Percentiles rank a stretch among this genome's conserved stretches.
Evolutionary conservation across 106 monocot species (phyloP).

Genomic region (Acorus gramineus): DNA sequence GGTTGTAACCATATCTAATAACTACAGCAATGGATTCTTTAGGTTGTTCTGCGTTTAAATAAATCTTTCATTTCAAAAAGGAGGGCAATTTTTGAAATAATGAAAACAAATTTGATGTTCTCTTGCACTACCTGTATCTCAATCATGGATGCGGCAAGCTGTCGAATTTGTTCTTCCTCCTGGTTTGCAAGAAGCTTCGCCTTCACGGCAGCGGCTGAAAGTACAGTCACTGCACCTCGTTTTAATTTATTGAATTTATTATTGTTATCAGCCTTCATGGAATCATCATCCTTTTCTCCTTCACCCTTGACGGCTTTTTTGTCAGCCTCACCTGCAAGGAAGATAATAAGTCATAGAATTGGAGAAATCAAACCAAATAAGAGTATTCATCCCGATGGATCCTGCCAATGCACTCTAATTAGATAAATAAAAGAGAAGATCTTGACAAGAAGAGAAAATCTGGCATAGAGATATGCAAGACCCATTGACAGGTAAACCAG

Average conservation of each 20-base stretch:
- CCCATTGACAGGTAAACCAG: too few species aligned
- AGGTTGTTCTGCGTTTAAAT: too few species aligned
- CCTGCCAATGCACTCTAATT: too few species aligned
- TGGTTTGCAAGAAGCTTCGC: slow-evolving; percentile 76
- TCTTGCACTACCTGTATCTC: slow-evolving; percentile 64
- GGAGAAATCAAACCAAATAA: not conserved
- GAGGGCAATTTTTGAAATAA: too few species aligned
- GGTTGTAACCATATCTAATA: too few species aligned
- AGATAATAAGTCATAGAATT: slow-evolving; percentile 3
- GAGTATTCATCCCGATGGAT: too few species aligned
- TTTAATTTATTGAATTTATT: slow-evolving; percentile 41
- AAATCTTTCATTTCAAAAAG: too few species aligned
- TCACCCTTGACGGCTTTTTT: slow-evolving; percentile 9
- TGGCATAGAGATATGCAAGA: too few species aligned
- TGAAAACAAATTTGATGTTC: too few species aligned
- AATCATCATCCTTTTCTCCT: slow-evolving; percentile 9
- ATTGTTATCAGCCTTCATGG: slow-evolving; percentile 16
- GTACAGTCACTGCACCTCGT: slow-evolving; percentile 72
- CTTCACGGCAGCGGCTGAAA: slow-evolving; percentile 84
- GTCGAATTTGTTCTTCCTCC: slow-evolving; percentile 72
- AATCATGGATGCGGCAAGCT: slow-evolving; percentile 53
- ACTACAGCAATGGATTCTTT: too few species aligned
- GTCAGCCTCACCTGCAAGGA: slow-evolving; percentile 24
- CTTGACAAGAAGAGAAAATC: too few species aligned
- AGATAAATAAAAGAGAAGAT: too few species aligned